phyloP scores from a whole-genome alignment of 1,284 basidiomycete genomes.

The Heterobasidion irregulare region DNA sequence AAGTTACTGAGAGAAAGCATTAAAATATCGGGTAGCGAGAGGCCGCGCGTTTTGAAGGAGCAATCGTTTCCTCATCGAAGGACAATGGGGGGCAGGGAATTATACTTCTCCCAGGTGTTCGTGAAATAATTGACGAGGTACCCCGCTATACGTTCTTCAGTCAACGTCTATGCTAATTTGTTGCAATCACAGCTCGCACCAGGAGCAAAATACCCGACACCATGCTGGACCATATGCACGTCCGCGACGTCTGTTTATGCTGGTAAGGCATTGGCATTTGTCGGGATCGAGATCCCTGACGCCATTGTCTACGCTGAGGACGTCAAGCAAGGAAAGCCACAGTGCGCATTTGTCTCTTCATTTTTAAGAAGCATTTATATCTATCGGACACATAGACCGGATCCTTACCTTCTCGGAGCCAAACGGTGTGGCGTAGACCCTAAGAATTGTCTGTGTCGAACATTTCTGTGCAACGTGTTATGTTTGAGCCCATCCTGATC shows the following conservation, averaged over 20 bases:
- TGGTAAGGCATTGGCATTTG: slow-evolving; percentile 39
- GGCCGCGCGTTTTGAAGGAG: slow-evolving; percentile 58
- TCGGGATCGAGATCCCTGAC: slow-evolving; percentile 49
- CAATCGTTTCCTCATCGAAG: slow-evolving; percentile 49
- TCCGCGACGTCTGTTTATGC: slow-evolving; percentile 59
- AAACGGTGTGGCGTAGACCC: slow-evolving; percentile 51
- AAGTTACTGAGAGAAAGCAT: background rate
- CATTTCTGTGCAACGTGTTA: background rate
- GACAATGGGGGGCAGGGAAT: slow-evolving; percentile 50
- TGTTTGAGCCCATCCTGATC: background rate
- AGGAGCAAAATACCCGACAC: slow-evolving; percentile 36
- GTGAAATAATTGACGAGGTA: slow-evolving; percentile 43
- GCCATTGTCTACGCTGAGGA: slow-evolving; percentile 76
- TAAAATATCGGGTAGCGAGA: slow-evolving; percentile 36
- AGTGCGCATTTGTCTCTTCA: slow-evolving; percentile 27
- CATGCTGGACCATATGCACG: slow-evolving; percentile 62
- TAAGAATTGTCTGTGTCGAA: slow-evolving; percentile 38
- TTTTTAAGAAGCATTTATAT: slow-evolving; percentile 10
- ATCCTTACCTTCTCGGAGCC: slow-evolving; percentile 78
- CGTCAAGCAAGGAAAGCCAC: slow-evolving; percentile 74
- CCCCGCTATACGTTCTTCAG: background rate
- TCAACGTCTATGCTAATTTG: background rate
- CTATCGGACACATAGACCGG: slow-evolving; percentile 50
- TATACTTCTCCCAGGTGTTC: slow-evolving; percentile 54
- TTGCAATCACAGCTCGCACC: slow-evolving; percentile 31